These are phyloP conservation scores for Potentilla sterilis DNA, from an alignment of 306 rosid genomes.

Conservation along the genomic window DNA sequence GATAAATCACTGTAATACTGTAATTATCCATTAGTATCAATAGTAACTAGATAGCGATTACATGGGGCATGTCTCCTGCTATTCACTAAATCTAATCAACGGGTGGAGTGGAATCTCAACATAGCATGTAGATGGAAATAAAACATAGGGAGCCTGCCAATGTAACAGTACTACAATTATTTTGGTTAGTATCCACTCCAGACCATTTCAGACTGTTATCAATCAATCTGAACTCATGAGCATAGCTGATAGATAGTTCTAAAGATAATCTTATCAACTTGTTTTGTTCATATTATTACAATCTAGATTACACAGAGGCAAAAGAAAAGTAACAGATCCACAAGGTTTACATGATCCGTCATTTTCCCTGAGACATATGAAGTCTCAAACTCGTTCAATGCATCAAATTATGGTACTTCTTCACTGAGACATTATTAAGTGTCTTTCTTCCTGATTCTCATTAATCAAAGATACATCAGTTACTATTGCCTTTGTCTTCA, in stretches of 20 bases:
- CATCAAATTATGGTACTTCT: background rate
- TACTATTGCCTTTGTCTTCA: constrained; percentile 23
- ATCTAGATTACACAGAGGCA: background rate
- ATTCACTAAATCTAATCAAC: constrained; percentile 24
- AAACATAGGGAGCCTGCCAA: constrained; percentile 28
- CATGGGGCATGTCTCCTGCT: background rate
- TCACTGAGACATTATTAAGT: background rate
- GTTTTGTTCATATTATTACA: background rate
- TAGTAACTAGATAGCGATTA: background rate
- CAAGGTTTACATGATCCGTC: background rate
- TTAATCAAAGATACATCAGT: constrained; percentile 2
- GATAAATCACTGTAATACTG: background rate
- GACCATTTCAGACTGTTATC: background rate
- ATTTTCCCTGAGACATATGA: background rate
- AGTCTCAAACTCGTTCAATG: background rate
- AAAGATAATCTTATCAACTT: background rate
- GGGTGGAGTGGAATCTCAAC: constrained; percentile 21
- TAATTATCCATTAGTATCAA: background rate
- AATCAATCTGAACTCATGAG: background rate
- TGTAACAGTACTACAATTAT: constrained; percentile 25
- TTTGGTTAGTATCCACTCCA: background rate
- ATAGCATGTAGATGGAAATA: constrained; percentile 16
- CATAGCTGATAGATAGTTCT: background rate
- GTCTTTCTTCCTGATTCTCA: background rate
- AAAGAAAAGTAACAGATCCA: background rate